Evolutionary conservation across 306 rosid genomes (phyloP).

Genomic region (Prunus salicina): DNA sequence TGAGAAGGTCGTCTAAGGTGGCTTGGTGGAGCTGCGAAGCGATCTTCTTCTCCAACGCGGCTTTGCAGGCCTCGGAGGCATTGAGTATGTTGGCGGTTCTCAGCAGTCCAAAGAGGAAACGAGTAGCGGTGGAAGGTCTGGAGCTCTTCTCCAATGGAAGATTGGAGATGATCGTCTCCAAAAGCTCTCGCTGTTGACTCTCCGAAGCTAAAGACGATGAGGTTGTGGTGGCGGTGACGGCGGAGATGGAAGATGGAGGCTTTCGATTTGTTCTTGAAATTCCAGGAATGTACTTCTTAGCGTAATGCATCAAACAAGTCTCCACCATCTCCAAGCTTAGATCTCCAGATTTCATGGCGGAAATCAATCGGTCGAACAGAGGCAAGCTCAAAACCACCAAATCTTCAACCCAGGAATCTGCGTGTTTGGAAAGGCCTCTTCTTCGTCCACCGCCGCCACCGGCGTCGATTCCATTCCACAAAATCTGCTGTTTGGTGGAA

Average conservation of each 20-base stretch:
- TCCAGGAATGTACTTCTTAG: constrained; percentile 82
- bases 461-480: constrained; percentile 68
- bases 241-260: constrained; percentile 40
- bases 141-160: constrained; percentile 65
- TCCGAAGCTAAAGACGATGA: constrained; percentile 46
- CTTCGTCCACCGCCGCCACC: constrained; percentile 43
- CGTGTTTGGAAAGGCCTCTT: constrained; percentile 28
- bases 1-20: constrained; percentile 80
- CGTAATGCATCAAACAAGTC: constrained; percentile 72
- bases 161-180: constrained; percentile 63
- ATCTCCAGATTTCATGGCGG: constrained; percentile 51
- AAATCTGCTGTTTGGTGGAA: constrained; percentile 51
- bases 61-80: constrained; percentile 62
- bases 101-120: constrained; percentile 68
- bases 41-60: constrained; percentile 79
- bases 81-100: constrained; percentile 75
- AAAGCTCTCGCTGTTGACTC: constrained; percentile 69
- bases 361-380: constrained; percentile 61
- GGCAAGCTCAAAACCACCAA: constrained; percentile 60
- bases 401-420: constrained; percentile 80
- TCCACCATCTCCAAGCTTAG: constrained; percentile 66
- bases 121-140: constrained; percentile 53
- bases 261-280: constrained; percentile 71
- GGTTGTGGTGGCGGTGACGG: not conserved
- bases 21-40: constrained; percentile 86